These are phyloP conservation scores for Boletus pseudo-olivaceus DNA, from an alignment of 768 basidiomycete species.

Conservation along the genomic window DNA sequence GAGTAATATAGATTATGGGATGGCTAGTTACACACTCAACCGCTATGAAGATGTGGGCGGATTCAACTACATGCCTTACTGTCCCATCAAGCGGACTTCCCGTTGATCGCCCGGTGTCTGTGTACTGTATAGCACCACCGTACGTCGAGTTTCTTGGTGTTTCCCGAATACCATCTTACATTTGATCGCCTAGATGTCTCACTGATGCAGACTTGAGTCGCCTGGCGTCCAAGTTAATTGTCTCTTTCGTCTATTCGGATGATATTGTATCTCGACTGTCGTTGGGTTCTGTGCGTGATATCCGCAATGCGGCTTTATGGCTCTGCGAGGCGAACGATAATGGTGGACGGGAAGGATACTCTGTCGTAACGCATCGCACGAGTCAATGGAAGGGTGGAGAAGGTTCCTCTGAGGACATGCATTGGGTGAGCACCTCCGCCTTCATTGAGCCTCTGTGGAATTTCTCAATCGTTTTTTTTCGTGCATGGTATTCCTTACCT, in stretches of 20 bases:
- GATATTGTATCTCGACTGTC: conserved; percentile 79
- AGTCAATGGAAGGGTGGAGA: conserved; percentile 61
- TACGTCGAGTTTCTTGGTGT: conserved; percentile 35
- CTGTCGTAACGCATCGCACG: conserved; percentile 44
- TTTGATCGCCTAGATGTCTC: conserved; percentile 45
- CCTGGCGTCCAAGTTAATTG: conserved; percentile 60
- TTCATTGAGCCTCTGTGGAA: not conserved
- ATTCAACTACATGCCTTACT: conserved; percentile 72
- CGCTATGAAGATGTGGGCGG: conserved; percentile 72
- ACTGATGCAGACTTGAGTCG: conserved; percentile 57
- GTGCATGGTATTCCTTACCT: not conserved
- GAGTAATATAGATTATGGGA: conserved; percentile 20
- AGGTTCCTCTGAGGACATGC: conserved; percentile 45
- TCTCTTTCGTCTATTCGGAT: conserved; percentile 79
- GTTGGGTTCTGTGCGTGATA: conserved; percentile 71
- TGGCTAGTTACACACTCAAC: not conserved
- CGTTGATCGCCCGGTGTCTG: conserved; percentile 58
- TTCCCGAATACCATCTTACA: not conserved
- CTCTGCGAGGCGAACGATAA: conserved; percentile 66
- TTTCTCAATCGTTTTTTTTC: not conserved
- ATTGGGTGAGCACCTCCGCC: conserved; percentile 45
- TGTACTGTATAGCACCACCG: conserved; percentile 81
- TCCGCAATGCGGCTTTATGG: conserved; percentile 73
- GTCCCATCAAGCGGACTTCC: conserved; percentile 68
- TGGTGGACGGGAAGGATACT: conserved; percentile 37